Evolutionary conservation across 768 basidiomycete species (phyloP), one percentile per base, ranked within the genome.

Genomic region (Guyanaporus albipodus): DNA sequence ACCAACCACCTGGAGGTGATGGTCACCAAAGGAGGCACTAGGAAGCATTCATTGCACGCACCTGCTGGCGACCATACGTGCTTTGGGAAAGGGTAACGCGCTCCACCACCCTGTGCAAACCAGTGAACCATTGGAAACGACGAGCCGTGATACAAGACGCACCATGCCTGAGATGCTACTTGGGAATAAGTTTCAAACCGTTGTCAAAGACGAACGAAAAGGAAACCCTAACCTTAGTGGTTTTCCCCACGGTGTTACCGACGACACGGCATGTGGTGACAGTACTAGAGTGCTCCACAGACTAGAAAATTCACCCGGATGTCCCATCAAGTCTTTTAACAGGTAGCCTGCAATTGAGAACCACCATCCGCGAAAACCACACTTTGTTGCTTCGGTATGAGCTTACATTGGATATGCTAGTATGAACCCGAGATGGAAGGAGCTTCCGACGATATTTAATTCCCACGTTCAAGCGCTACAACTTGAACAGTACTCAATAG

Each of bases 11-110:
- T 91, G 55, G 42, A 14, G 26, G 41, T 36, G 9, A 4, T 15
- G 27, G 36, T 55, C 38, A 46, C 14, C 21, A 34, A 22, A 6
- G 15, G 19, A 0, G 2, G 14, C 15, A 15, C 4, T 10, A 22
- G 26, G 21, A 35, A 8, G 15, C 11, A 5, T 19, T 12, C 7
- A 29, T 12, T 32, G 21, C 18, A 70, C 68, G 51, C 43, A 90
- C 91, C 91, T 55, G 92, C 77, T 61, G 94, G 93, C 19, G 91
- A 86, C 91, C 91, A 97, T 45, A 96, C 93, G 61, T 87, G 79
- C 74, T 93, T 94, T 26, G 91, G 93, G 67, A 85, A 96, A 8
- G 92, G 91, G 76, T 90, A 96, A 70, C 90, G 83, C 44, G 71
- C 79, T 52, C 87, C 87, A 69, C 87, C 88, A 37, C 88, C 88